Percentiles rank a stretch among this genome's conserved stretches.
Conservation (phyloP, 192 early-diverging fungal genomes). For the Lunasporangiospora selenospora region DNA sequence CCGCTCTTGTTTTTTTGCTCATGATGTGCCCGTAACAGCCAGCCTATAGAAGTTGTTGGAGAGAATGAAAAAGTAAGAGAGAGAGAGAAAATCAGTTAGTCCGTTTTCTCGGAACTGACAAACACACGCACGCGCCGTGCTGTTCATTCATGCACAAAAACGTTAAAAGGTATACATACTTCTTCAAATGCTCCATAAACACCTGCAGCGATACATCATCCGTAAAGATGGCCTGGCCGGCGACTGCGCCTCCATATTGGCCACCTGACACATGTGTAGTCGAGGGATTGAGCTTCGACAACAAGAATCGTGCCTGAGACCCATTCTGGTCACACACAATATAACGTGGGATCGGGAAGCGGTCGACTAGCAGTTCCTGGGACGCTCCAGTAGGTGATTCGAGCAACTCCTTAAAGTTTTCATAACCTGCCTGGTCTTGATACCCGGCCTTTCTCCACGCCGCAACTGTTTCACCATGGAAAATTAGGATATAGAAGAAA, state of each 20-base stretch:
- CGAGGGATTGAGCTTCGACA: slow-evolving; percentile 98
- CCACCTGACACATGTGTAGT: slow-evolving; percentile 87
- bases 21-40: slow-evolving; percentile 13
- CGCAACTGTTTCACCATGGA: slow-evolving; percentile 98
- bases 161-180: slow-evolving; percentile 45
- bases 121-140: too few relatives aligned
- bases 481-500: slow-evolving; percentile 99
- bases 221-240: slow-evolving; percentile 94
- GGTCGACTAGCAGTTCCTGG: slow-evolving; percentile 89
- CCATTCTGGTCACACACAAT: slow-evolving; percentile 97
- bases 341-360: slow-evolving; percentile 98
- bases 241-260: slow-evolving; percentile 64
- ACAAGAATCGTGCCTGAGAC: slow-evolving; percentile 97
- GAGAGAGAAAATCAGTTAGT: not conserved
- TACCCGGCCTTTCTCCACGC: slow-evolving; percentile 97
- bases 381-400: slow-evolving; percentile 91
- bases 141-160: too few relatives aligned
- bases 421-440: slow-evolving; percentile 94
- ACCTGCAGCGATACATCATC: slow-evolving; percentile 98
- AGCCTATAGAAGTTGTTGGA: slow-evolving; percentile 7
- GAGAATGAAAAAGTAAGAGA: not conserved
- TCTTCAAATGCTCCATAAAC: slow-evolving; percentile 96
- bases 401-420: slow-evolving; percentile 91
- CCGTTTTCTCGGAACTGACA: not conserved
- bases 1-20: not conserved